Evolutionary conservation across 371 early-diverging fungal genomes (phyloP).

Genomic region (Mucor irregularis): DNA sequence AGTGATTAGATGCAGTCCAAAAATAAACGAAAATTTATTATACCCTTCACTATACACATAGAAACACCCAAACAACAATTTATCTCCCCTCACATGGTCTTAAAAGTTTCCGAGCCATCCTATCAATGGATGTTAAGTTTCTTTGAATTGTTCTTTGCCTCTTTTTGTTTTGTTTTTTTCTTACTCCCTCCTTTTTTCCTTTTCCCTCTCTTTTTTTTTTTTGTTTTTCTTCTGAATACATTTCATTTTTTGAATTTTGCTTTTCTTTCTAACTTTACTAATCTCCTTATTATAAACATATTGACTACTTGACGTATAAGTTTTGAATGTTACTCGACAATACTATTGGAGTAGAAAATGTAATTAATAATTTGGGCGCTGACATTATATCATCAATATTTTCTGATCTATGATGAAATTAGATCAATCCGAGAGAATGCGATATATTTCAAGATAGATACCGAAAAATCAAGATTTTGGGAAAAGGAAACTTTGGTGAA

Average conservation of each 20-base stretch:
- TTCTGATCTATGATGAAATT: too few relatives aligned
- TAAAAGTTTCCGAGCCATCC: slow-evolving; percentile 13
- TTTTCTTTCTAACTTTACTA: too few relatives aligned
- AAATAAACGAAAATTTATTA: slow-evolving; percentile 12
- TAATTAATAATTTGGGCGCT: neutral
- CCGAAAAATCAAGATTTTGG: slow-evolving; percentile 39
- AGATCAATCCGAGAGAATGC: slow-evolving; percentile 14
- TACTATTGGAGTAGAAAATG: neutral
- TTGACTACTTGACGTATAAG: too few relatives aligned
- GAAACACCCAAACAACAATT: neutral
- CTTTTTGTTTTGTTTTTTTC: neutral
- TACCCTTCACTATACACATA: too few relatives aligned
- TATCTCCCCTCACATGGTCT: slow-evolving; percentile 3
- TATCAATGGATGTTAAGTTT: too few relatives aligned
- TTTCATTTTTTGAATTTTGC: too few relatives aligned
- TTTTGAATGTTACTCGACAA: neutral
- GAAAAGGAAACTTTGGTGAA: slow-evolving; percentile 96
- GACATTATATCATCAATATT: too few relatives aligned
- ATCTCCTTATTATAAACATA: too few relatives aligned
- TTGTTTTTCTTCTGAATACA: neutral
- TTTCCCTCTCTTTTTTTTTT: neutral
- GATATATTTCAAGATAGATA: slow-evolving; percentile 10
- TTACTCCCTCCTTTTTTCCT: neutral
- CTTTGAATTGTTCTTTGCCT: too few relatives aligned
- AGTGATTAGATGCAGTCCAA: slow-evolving; percentile 3